Evolutionary conservation across 1,284 basidiomycete species (phyloP), one percentile per base, ranked within the genome.

Genomic region (Moesziomyces parantarcticus): DNA sequence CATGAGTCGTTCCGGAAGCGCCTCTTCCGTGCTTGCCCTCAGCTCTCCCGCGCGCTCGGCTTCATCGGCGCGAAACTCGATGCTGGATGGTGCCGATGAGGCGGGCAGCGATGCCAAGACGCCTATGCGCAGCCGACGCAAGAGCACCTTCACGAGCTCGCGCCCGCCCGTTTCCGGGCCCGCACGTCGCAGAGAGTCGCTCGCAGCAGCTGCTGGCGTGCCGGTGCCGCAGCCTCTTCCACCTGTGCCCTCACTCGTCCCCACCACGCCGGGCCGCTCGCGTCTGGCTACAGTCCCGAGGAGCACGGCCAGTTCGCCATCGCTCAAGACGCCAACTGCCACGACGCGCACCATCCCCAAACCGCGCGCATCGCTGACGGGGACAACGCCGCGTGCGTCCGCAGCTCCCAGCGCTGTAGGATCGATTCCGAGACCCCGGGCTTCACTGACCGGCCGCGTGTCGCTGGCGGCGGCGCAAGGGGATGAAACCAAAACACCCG

Each of bases 121-220:
- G 18, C 69, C 69, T 0, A 54, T 72, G 63, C 59, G 63, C 9
- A 54, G 53, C 23, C 51, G 70, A n/a, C 59, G 70, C 16, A 73
- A 73, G 48, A 60, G 57, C 50, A 67, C 64, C 0, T 66, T 72
- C 46, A 72, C 69, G 41, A 54, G 22, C 50, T 50, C 64, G 3
- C 64, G 70, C 5, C 64, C 70, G 7, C 70, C 70, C 21, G 70
- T 73, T 0, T 67, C 60, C 3, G 70, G 70, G 6, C 56, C 58
- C 3, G 64, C 58, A 4, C 50, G 53, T 2, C 63, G 70, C 18
- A 29, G 70, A 5, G 70, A 73, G 22, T 63, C 59, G 2, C 60
- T 73, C 4, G 59, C 50, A 6, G 58, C 68, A 14, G 20, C 62
- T 23, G 50, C 55, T 8, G 58, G 48, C 10, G 55, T 46, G 14